These are phyloP conservation scores for Monoraphidium neglectum DNA, from an alignment of 139 green algal species.

Conservation along the genomic window DNA sequence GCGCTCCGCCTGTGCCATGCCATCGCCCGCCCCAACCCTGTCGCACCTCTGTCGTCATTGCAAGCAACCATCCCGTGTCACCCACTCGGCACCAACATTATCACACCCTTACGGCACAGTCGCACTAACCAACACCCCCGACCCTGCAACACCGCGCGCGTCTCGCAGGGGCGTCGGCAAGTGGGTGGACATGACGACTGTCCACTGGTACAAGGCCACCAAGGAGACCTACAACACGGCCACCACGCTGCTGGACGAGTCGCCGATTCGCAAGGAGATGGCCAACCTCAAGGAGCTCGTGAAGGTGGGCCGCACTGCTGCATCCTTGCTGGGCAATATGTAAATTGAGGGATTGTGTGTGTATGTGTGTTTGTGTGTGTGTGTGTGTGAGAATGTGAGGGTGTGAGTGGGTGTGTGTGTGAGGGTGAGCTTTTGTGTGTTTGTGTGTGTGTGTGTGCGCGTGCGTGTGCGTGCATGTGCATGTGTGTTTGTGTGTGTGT, in stretches of 20 bases:
- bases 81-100: neutral
- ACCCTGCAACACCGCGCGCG: neutral
- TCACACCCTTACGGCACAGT: neutral
- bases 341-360: too few relatives aligned
- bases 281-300: slow-evolving; percentile 27
- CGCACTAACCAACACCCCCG: neutral
- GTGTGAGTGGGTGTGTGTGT: too few relatives aligned
- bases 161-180: neutral
- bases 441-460: too few relatives aligned
- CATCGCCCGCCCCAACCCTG: too few relatives aligned
- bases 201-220: slow-evolving; percentile 39
- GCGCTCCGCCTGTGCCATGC: too few relatives aligned
- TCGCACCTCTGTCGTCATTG: neutral
- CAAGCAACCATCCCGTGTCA: neutral
- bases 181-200: slow-evolving; percentile 1
- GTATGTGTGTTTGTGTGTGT: too few relatives aligned
- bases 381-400: too few relatives aligned
- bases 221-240: slow-evolving; percentile 35
- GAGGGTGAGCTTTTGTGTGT: too few relatives aligned
- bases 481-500: too few relatives aligned
- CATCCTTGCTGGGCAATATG: too few relatives aligned
- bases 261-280: slow-evolving; percentile 29
- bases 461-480: too few relatives aligned
- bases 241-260: slow-evolving; percentile 22
- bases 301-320: neutral